phyloP scores from a whole-genome alignment of 1,139 yeast genomes.

The Yarrowia galli region DNA sequence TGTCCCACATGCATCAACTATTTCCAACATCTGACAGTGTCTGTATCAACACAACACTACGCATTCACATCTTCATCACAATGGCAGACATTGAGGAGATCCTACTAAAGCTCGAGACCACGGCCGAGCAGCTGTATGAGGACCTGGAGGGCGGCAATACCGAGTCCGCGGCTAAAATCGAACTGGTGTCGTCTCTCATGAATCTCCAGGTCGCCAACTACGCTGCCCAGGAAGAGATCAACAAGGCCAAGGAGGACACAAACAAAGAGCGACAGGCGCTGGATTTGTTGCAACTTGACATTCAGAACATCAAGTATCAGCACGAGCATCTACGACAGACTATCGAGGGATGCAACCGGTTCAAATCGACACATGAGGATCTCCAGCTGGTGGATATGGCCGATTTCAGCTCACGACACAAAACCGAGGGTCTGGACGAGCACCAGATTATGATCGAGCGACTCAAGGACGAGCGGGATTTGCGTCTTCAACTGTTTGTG shows the following conservation, averaged over 20 bases:
- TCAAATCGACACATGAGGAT: slow-evolving; percentile 46
- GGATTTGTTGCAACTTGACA: slow-evolving; percentile 33
- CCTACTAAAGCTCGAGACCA: slow-evolving; percentile 2
- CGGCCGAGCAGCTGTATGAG: slow-evolving; percentile 13
- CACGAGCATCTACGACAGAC: slow-evolving; percentile 49
- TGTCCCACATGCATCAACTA: too few relatives aligned
- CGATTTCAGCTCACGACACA: slow-evolving; percentile 42
- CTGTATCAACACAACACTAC: neutral
- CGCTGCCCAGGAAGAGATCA: slow-evolving; percentile 28
- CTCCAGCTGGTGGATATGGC: slow-evolving; percentile 49
- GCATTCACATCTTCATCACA: neutral
- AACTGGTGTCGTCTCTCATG: slow-evolving; percentile 23
- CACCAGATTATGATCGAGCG: slow-evolving; percentile 49
- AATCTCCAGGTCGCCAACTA: slow-evolving; percentile 29
- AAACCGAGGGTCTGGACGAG: slow-evolving; percentile 41
- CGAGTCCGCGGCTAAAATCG: slow-evolving; percentile 22
- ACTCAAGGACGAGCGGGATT: slow-evolving; percentile 49
- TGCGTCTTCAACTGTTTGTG: slow-evolving; percentile 46
- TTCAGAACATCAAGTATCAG: slow-evolving; percentile 48
- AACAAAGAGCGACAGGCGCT: slow-evolving; percentile 32
- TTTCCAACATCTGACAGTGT: too few relatives aligned
- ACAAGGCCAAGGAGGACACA: slow-evolving; percentile 33
- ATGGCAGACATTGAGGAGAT: slow-evolving; percentile 18
- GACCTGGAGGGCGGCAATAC: slow-evolving; percentile 8
- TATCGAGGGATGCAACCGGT: slow-evolving; percentile 47